Evolutionary conservation across 2,329 filamentous ascomycete species (phyloP).

Genomic region (Trichocomaceae sp.): DNA sequence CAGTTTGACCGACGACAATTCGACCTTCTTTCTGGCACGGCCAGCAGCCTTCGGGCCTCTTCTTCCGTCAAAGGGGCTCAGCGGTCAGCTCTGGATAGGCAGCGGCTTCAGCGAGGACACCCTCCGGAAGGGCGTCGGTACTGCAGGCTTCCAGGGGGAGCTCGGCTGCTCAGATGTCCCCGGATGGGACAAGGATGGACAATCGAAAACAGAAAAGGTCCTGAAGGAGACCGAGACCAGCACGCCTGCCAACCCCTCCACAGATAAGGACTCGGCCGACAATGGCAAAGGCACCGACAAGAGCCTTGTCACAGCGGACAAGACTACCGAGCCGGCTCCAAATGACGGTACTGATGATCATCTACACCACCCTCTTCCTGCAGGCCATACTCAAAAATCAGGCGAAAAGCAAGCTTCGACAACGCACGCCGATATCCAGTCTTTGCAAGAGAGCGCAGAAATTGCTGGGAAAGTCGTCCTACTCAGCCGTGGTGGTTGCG

Average conservation of each 20-base stretch:
- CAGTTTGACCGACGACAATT: constrained; percentile 95
- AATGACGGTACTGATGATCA: constrained; percentile 82
- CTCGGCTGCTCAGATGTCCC: constrained; percentile 92
- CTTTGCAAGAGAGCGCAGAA: constrained; percentile 82
- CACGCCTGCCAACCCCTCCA: constrained; percentile 19
- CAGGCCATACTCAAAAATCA: constrained; percentile 29
- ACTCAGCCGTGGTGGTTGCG: constrained; percentile 85
- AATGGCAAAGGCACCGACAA: constrained; percentile 18
- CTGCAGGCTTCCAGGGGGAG: constrained; percentile 63
- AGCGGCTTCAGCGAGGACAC: constrained; percentile 82
- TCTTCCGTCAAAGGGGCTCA: constrained; percentile 68
- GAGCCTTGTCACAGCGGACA: constrained; percentile 21
- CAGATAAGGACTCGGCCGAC: constrained; percentile 19
- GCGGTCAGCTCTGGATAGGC: constrained; percentile 87
- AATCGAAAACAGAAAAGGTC: constrained; percentile 21
- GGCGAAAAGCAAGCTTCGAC: constrained; percentile 30
- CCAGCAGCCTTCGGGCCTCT: constrained; percentile 88
- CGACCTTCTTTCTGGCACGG: constrained; percentile 88
- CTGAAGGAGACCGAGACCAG: constrained; percentile 18
- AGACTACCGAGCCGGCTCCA: constrained; percentile 16
- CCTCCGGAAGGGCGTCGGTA: constrained; percentile 51
- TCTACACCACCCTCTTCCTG: constrained; percentile 55
- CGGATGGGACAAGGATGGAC: constrained; percentile 64
- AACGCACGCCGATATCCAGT: constrained; percentile 83
- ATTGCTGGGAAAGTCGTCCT: constrained; percentile 90